Percentiles rank a stretch among this genome's conserved stretches.
Conservation (phyloP, 1,284 basidiomycete species). For the Cryptococcus sp. region DNA sequence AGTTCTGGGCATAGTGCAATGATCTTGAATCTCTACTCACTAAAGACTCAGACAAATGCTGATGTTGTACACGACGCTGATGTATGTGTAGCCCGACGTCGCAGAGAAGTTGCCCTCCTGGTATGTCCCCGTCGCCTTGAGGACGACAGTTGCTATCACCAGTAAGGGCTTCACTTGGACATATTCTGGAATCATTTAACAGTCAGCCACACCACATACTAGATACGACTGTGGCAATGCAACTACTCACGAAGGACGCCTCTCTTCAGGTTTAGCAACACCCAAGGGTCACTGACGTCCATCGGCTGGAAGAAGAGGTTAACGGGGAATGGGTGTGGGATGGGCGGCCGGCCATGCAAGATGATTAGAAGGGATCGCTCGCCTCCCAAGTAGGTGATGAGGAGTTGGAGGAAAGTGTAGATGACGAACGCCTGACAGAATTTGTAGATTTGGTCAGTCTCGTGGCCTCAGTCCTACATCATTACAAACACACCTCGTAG, state of each 20-base stretch:
- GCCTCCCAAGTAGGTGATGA: conserved; percentile 84
- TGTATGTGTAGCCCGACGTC: conserved; percentile 86
- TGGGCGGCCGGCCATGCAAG: conserved; percentile 82
- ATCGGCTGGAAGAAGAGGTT: conserved; percentile 66
- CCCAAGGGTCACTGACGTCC: conserved; percentile 89
- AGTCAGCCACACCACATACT: background rate
- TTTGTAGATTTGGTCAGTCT: background rate
- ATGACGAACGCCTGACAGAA: conserved; percentile 84
- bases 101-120: conserved; percentile 81
- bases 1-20: background rate
- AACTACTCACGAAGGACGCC: conserved; percentile 79
- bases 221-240: no score
- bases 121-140: conserved; percentile 84
- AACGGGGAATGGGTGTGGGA: conserved; percentile 79
- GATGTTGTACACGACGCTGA: conserved; percentile 70
- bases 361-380: conserved; percentile 88
- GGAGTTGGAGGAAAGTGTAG: conserved; percentile 82
- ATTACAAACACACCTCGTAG: conserved; percentile 75
- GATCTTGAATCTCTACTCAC: conserved; percentile 22
- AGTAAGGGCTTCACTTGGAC: conserved; percentile 93
- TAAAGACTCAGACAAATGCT: conserved; percentile 53
- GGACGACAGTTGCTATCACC: conserved; percentile 74
- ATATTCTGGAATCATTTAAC: conserved; percentile 64
- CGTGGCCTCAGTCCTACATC: background rate
- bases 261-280: conserved; percentile 87